Evolutionary conservation across 371 early-diverging fungal genomes (phyloP).

Genomic region (Mortierella sp.): DNA sequence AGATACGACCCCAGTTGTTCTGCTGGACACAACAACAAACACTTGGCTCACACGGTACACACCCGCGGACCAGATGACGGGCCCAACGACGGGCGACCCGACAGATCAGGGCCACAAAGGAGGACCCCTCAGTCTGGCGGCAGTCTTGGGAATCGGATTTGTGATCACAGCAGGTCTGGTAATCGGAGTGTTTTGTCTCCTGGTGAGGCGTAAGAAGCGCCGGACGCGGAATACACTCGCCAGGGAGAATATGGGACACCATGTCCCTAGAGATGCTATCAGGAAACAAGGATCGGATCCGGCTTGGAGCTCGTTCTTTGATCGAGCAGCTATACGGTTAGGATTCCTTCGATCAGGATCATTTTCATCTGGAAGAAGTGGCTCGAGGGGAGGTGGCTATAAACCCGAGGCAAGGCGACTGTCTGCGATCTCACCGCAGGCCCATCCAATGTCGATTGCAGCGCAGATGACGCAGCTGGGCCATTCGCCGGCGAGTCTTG

Average conservation of each 20-base stretch:
- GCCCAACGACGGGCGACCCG: not conserved
- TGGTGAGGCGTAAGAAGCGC: constrained; percentile 33
- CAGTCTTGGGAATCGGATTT: constrained; percentile 35
- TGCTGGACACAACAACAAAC: constrained; percentile 43
- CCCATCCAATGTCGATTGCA: constrained; percentile 6
- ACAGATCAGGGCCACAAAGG: not conserved
- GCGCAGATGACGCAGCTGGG: constrained; percentile 32
- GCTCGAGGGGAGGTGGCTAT: not conserved
- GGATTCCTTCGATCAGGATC: constrained; percentile 5
- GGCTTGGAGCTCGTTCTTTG: not conserved
- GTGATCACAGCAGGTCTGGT: constrained; percentile 26
- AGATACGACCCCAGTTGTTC: constrained; percentile 8
- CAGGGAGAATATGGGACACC: constrained; percentile 17
- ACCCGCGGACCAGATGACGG: not conserved
- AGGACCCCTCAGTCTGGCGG: constrained; percentile 11
- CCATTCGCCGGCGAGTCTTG: constrained; percentile 19
- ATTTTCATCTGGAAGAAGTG: not conserved
- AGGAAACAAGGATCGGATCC: not conserved
- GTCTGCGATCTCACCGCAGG: constrained; percentile 5
- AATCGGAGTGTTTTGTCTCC: constrained; percentile 23
- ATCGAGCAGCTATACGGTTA: not conserved
- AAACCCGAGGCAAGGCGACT: constrained; percentile 14
- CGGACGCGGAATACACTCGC: constrained; percentile 40
- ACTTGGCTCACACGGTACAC: constrained; percentile 34
- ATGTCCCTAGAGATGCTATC: constrained; percentile 13